Percentiles rank a stretch among this genome's conserved stretches.
Evolutionary conservation across 2,329 filamentous ascomycete species (phyloP).

Genomic region (Elsinoe batatas): DNA sequence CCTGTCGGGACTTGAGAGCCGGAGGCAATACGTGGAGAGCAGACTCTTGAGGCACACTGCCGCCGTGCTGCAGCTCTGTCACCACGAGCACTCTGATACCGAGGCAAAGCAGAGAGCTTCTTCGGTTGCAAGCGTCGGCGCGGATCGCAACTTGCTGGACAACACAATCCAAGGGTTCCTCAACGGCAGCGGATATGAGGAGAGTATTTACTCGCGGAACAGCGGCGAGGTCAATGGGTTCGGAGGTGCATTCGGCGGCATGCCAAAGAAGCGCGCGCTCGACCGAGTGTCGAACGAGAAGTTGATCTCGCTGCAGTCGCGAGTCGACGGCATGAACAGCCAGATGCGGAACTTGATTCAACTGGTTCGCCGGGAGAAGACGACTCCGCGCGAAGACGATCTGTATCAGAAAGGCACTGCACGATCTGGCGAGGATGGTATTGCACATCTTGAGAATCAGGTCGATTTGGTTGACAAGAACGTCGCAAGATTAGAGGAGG

Average conservation of each 20-base stretch:
- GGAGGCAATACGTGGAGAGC: slow-evolving; percentile 63
- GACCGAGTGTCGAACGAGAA: slow-evolving; percentile 17
- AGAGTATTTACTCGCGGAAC: slow-evolving; percentile 14
- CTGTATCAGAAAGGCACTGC: background rate
- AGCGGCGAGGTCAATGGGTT: slow-evolving; percentile 3
- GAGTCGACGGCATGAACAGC: slow-evolving; percentile 24
- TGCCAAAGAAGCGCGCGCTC: slow-evolving; percentile 3
- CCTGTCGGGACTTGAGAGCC: slow-evolving; percentile 68
- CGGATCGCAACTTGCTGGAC: slow-evolving; percentile 8
- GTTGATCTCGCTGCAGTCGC: slow-evolving; percentile 23
- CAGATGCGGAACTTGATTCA: slow-evolving; percentile 22
- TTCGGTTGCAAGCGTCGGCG: background rate
- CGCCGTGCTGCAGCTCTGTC: slow-evolving; percentile 81
- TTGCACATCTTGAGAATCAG: slow-evolving; percentile 15
- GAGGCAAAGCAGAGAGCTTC: background rate
- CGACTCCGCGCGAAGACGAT: slow-evolving; percentile 6
- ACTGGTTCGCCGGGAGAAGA: slow-evolving; percentile 8
- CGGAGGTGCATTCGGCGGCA: background rate
- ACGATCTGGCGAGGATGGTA: slow-evolving; percentile 13
- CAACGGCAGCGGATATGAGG: slow-evolving; percentile 15
- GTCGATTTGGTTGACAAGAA: slow-evolving; percentile 16
- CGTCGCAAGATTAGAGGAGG: slow-evolving; percentile 15
- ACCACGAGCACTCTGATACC: slow-evolving; percentile 51
- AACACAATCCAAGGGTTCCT: slow-evolving; percentile 7
- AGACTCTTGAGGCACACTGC: slow-evolving; percentile 82